These are phyloP conservation scores for Suillus bovinus DNA, from an alignment of 768 basidiomycete species.

Conservation along the genomic window DNA sequence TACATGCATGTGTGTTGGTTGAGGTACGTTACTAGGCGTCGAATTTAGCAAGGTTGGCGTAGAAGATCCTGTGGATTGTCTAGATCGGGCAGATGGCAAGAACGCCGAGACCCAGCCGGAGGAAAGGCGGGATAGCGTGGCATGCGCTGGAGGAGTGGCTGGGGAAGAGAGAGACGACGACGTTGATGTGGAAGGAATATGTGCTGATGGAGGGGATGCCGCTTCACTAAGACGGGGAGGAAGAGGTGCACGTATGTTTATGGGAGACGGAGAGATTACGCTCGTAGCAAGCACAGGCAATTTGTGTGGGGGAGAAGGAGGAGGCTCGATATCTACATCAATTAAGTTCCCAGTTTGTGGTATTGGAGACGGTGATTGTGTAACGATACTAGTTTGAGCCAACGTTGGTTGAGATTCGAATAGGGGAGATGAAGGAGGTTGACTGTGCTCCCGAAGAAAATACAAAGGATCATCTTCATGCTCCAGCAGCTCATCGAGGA, in stretches of 20 bases:
- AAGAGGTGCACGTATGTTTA: conserved; percentile 17
- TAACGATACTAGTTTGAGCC: conserved; percentile 15
- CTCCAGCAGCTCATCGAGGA: conserved; percentile 64
- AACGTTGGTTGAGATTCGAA: conserved; percentile 31
- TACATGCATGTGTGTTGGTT: conserved; percentile 12
- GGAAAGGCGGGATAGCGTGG: conserved; percentile 46
- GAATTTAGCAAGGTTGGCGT: conserved; percentile 13
- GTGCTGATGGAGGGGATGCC: conserved; percentile 26
- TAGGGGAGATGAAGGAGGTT: conserved; percentile 26
- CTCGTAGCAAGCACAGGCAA: conserved; percentile 15
- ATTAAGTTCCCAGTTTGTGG: conserved; percentile 10
- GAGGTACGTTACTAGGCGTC: conserved; percentile 14
- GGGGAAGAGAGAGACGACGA: conserved; percentile 15
- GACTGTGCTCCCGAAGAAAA: conserved; percentile 39
- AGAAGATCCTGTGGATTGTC: conserved; percentile 13
- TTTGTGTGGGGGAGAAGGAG: conserved; percentile 6
- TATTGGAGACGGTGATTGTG: neutral
- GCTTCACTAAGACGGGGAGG: conserved; percentile 24
- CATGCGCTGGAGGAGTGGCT: conserved; percentile 24
- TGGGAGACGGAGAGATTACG: conserved; percentile 10
- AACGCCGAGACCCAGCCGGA: conserved; percentile 54
- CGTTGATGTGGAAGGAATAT: conserved; percentile 20
- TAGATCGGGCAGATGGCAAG: conserved; percentile 29
- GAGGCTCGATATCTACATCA: conserved; percentile 9
- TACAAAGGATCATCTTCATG: conserved; percentile 75